Evolutionary conservation across 202 grass and related monocot genomes (phyloP).

Genomic region (Musa balbisiana): DNA sequence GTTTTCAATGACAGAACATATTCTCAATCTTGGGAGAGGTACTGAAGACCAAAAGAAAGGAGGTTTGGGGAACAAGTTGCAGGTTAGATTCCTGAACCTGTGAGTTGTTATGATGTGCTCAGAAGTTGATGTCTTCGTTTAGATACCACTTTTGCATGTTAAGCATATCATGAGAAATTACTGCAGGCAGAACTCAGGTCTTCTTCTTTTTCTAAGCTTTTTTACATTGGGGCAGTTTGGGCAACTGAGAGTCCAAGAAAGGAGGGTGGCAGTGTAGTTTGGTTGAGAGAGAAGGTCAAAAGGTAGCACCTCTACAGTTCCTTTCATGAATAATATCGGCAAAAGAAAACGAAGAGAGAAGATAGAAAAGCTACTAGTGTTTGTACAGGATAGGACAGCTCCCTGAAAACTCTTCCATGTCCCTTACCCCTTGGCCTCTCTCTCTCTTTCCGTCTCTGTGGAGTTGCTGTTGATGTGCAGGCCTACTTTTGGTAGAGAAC

Average conservation of each 20-base stretch:
- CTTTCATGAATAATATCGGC: background rate
- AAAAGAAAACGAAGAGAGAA: background rate
- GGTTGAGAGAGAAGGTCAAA: background rate
- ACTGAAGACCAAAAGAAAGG: too few relatives aligned
- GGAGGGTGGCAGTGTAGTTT: background rate
- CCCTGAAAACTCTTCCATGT: conserved; percentile 5
- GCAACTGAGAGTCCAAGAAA: background rate
- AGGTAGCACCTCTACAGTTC: background rate
- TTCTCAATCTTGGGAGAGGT: too few relatives aligned
- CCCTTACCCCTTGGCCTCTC: background rate
- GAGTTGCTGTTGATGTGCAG: background rate
- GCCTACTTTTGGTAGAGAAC: conserved; percentile 11
- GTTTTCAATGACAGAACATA: too few relatives aligned
- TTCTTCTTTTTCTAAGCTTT: background rate
- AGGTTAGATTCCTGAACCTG: too few relatives aligned
- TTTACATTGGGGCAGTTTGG: background rate
- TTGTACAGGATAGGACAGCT: conserved; percentile 22
- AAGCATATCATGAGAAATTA: too few relatives aligned
- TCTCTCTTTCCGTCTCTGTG: background rate
- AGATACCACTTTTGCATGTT: background rate
- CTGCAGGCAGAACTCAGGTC: too few relatives aligned
- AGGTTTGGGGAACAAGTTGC: too few relatives aligned
- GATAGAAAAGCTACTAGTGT: background rate
- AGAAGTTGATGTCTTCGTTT: background rate
- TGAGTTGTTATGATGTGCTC: background rate